A percentile compares a stretch with the other conserved stretches of the same genome.
Evolutionary conservation across 306 rosid genomes (phyloP).

Genomic region (Abrus precatorius): DNA sequence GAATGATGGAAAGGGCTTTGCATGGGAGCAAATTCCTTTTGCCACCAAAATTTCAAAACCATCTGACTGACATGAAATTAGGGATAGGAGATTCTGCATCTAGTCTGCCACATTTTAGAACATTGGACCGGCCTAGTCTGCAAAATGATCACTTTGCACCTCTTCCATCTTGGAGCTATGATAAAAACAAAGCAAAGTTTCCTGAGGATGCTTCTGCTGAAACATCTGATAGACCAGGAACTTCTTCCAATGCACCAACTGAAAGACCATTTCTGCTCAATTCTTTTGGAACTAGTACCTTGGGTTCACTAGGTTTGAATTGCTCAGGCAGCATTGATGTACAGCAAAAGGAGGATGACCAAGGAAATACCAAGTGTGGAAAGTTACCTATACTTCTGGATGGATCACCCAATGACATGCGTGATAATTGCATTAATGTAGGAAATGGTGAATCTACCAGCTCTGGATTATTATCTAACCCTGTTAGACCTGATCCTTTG

Average conservation of each 20-base stretch:
- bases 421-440: conserved; percentile 54
- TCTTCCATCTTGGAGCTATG: conserved; percentile 74
- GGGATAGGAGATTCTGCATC: conserved; percentile 81
- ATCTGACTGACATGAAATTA: conserved; percentile 94
- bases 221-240: conserved; percentile 80
- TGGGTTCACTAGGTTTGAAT: conserved; percentile 76
- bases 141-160: conserved; percentile 71
- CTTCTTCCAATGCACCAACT: conserved; percentile 65
- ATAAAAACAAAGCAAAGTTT: conserved; percentile 60
- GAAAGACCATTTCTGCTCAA: conserved; percentile 80
- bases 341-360: conserved; percentile 71
- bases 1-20: conserved; percentile 97
- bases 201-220: conserved; percentile 78
- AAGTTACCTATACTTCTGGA: conserved; percentile 81
- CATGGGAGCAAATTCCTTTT: conserved; percentile 86
- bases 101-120: conserved; percentile 63
- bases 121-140: conserved; percentile 64
- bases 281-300: conserved; percentile 74
- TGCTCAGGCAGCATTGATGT: conserved; percentile 60
- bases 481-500: conserved; percentile 53
- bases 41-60: conserved; percentile 83
- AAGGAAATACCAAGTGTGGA: conserved; percentile 58
- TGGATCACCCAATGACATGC: conserved; percentile 61
- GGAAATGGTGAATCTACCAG: conserved; percentile 68
- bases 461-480: conserved; percentile 63